Evolutionary conservation across 2,329 filamentous ascomycete genomes (phyloP), one percentile per base, ranked within the genome.

Genomic region (Fusarium hainanense): DNA sequence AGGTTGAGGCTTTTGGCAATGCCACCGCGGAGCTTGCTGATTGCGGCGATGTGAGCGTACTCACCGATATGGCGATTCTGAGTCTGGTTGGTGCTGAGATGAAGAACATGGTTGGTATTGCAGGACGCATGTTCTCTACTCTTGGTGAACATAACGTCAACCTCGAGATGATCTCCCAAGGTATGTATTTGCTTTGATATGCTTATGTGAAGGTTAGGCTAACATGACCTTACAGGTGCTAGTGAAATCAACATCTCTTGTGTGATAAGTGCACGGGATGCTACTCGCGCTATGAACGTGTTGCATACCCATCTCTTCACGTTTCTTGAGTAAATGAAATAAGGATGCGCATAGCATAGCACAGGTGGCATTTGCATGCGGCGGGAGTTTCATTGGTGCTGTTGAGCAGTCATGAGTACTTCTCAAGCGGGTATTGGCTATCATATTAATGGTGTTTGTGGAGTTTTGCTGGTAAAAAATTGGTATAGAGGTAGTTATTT

Each of bases 211-310:
- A 10, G 16, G 21, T 2, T 21, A 6, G 55, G 41, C 63, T 70
- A 41, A 61, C 48, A 0, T 62, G 18, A 34, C 11, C 72, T n/a
- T 55, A 49, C 68, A 97, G 94, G 94, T 75, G 96, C 96, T 27
- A 98, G 94, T 78, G 96, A 99, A 84, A 99, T 99, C 82, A 99
- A 98, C 80, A 99, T 99, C 65, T 97, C 94, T 13, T 99, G 96
- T 77, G 96, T 99, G 47, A 97, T 99, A 78, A 93, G 97, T 75
- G 93, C 93, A 72, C 86, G 90, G 71, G 94, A 98, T 77, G 94
- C 96, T 23, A 93, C 94, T 73, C 89, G 96, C 72, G 96, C 96
- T 32, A 92, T 99, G 85, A 98, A 97, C 78, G 93, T 98, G 76
- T 86, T 99, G 70, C 96, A 99, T 79, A 98, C 96, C 21, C 95